Base-by-base conservation (phyloP, 345 rosid genomes). In the Euphorbia lathyris region DNA sequence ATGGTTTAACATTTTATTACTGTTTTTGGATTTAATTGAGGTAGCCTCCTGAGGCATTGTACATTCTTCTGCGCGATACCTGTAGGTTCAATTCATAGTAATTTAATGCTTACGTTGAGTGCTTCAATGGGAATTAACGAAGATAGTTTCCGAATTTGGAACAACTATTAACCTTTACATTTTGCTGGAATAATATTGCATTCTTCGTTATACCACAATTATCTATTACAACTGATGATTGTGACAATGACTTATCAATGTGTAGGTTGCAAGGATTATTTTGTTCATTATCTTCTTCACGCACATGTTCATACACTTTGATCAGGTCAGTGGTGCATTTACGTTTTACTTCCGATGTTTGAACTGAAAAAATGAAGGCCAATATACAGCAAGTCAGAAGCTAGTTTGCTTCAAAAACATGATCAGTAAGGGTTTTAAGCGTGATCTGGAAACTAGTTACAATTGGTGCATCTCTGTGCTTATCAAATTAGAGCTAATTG, bases 181-280 rank as follows among this genome's bases (percentile, higher is more conserved):
- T 2, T 34, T 29, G 69, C 26, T 43, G 56, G 63, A 69, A 34
- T 10, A 32, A 19, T 57, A 52, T 22, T 43, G 63, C 20, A 16
- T 32, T 9, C 1, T 58, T 6, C 25, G 42, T 53, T 66, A 25
- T 65, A 22, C 13, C 5, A 17, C 12, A 30, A 13, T 34, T 62
- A 4, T 53, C 36, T 53, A 29, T 27, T 30, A 48, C 40, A 26
- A 43, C 20, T 27, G n/a, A 32, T 63, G 29, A 30, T 42, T 9
- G 17, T 73, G 12, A 68, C 40, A 56, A 17, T 25, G 42, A 38
- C 57, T 61, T 34, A 9, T 72, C 3, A 51, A 23, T 55, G 76
- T 59, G 72, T 70, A 92, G 96, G 83, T 76, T n/a, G 96, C 92
- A 9, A 86, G 98, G 86, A 72, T 92, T 74, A 27, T 90, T 67